A percentile compares a stretch with the other conserved stretches of the same genome.
Conservation (phyloP, 352 stramenopile genomes). For the Peronospora farinosa region DNA sequence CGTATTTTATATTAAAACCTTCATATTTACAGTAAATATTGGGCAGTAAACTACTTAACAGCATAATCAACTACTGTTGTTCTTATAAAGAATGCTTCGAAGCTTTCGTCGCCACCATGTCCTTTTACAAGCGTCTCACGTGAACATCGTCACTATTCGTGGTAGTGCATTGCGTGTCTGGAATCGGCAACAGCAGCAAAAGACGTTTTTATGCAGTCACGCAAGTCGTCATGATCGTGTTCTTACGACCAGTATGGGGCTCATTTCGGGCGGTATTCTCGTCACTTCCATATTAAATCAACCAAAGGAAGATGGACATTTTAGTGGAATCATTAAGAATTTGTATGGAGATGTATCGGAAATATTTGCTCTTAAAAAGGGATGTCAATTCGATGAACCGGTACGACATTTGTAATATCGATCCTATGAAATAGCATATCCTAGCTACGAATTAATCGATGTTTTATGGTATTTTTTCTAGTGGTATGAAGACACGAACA, state of each 20-base stretch:
- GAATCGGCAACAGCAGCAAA: conserved; percentile 18
- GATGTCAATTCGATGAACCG: conserved; percentile 17
- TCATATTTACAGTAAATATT: too few species aligned
- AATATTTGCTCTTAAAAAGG: conserved; percentile 20
- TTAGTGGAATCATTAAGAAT: conserved; percentile 14
- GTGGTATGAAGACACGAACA: conserved; percentile 61
- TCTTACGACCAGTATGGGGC: conserved; percentile 45
- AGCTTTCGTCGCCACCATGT: conserved; percentile 2
- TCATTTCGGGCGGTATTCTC: conserved; percentile 40
- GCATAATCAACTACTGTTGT: not conserved
- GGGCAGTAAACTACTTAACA: not conserved
- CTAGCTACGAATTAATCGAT: not conserved
- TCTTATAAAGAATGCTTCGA: conserved; percentile 10
- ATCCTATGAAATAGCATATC: too few species aligned
- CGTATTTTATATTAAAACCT: too few species aligned
- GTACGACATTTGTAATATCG: conserved; percentile 9
- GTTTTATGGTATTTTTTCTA: conserved; percentile 8
- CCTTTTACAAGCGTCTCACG: conserved; percentile 10
- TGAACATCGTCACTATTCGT: conserved; percentile 7
- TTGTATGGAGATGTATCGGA: conserved; percentile 30
- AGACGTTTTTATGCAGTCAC: conserved; percentile 12
- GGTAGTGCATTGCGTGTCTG: conserved; percentile 12
- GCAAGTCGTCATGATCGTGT: conserved; percentile 31
- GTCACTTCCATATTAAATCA: conserved; percentile 29
- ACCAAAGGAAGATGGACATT: conserved; percentile 2